Evolutionary conservation across 2,329 filamentous ascomycete species (phyloP).

Genomic region (Hypoxylon sp.): DNA sequence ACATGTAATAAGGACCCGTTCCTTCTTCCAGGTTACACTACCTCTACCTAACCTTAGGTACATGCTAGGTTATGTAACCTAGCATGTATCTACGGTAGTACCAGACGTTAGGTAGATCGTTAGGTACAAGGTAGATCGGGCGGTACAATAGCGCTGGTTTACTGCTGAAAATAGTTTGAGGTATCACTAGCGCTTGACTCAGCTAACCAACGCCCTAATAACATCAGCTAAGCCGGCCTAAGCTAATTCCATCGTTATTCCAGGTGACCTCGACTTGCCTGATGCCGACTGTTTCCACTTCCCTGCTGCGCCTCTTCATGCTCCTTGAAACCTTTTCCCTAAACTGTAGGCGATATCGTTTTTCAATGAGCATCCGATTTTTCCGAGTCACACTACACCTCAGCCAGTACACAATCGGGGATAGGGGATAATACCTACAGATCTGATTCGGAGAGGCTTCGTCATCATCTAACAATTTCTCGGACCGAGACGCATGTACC

Average conservation of each 20-base stretch:
- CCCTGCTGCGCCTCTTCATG: slow-evolving; percentile 21
- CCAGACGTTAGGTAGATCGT: too few species aligned
- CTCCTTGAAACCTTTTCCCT: slow-evolving; percentile 11
- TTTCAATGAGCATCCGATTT: slow-evolving; percentile 1
- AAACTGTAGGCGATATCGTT: background rate
- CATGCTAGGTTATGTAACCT: too few species aligned
- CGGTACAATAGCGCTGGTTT: too few species aligned
- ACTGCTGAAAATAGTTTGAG: too few species aligned
- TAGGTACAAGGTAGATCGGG: too few species aligned
- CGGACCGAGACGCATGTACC: slow-evolving; percentile 5
- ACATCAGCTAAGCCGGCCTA: too few species aligned
- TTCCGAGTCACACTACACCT: background rate
- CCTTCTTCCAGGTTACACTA: background rate
- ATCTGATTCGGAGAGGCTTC: slow-evolving; percentile 37
- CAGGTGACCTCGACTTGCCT: too few species aligned
- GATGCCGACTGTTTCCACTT: background rate
- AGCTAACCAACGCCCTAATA: too few species aligned
- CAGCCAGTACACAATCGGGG: background rate
- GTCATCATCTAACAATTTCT: slow-evolving; percentile 29
- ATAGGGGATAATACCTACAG: slow-evolving; percentile 10
- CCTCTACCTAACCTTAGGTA: too few species aligned
- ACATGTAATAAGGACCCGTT: background rate
- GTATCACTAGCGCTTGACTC: too few species aligned
- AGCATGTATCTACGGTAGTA: too few species aligned
- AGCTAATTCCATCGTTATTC: too few species aligned